Evolutionary conservation across 2,329 filamentous ascomycete genomes (phyloP).

Genomic region (Pestalotiopsis sp.): DNA sequence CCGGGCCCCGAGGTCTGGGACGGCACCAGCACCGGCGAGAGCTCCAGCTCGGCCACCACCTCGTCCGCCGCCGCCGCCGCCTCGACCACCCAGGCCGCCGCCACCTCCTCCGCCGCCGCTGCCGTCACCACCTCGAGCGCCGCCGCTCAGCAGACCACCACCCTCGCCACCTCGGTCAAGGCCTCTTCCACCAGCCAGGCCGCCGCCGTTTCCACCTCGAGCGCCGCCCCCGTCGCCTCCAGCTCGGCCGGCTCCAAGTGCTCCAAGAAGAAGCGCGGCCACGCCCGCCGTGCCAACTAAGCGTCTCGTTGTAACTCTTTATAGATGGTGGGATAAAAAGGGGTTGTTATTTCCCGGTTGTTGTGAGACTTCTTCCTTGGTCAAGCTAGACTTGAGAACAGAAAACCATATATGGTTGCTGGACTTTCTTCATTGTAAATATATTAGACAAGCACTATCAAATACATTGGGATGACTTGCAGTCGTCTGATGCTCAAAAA

Average conservation of each 20-base stretch:
- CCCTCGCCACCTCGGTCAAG: slow-evolving; percentile 12
- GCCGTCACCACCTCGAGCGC: slow-evolving; percentile 1
- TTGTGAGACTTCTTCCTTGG: neutral
- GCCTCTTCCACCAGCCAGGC: neutral
- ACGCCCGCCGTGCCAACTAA: neutral
- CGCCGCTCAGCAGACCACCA: neutral
- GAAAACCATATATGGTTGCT: neutral
- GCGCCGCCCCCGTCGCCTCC: neutral
- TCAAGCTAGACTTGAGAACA: slow-evolving; percentile 12
- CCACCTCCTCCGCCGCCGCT: neutral
- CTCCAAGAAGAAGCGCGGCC: slow-evolving; percentile 2
- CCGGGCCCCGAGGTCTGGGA: slow-evolving; percentile 16
- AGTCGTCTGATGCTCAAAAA: neutral
- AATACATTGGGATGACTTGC: neutral
- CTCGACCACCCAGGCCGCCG: neutral
- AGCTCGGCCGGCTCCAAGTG: neutral
- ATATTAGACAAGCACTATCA: slow-evolving; percentile 3
- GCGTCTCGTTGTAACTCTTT: neutral
- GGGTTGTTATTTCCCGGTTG: neutral
- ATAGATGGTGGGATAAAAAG: neutral
- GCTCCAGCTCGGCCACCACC: neutral
- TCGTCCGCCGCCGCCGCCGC: neutral
- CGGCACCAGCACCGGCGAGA: slow-evolving; percentile 4
- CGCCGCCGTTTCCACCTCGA: neutral
- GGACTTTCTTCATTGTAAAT: slow-evolving; percentile 13